Base-by-base conservation (phyloP, 1,284 basidiomycete species). In the Boletus sp. region DNA sequence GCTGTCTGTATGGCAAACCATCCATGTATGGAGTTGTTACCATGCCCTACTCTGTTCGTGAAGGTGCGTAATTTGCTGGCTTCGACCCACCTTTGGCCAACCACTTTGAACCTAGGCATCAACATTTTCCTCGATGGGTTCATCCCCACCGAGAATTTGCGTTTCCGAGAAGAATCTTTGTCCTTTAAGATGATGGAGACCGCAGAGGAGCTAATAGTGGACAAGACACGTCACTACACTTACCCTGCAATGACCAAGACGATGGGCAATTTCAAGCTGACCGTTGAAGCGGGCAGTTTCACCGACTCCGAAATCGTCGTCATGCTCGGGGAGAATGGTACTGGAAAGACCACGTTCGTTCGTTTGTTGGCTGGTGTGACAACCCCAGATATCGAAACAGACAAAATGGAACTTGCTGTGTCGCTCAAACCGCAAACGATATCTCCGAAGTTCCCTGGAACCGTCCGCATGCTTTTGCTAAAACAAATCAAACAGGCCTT, bases 71-170 rank as follows among this genome's bases (percentile, higher is more conserved):
- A 29, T 41, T 40, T 10, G 16, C 16, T 5, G 7, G 19, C 42
- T 41, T 53, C 40, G 25, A 39, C 14, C 10, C 30, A 16, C 38
- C 17, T 27, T 41, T 34, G 39, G 23, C 37, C 26, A n/a, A 52
- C 32, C 20, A 46, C 33, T 26, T 41, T 36, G 52, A 27, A 52
- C 32, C 33, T 46, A 61, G 91, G 94, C 58, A 96, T 98, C 75
- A 97, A 97, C 72, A 96, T 96, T 61, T 97, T 97, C 81, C 75
- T 98, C 50, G 94, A 98, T 64, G 94, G 94, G 45, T 93, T 93
- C 73, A 92, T 97, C 58, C 94, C 94, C 6, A 96, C 94, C n/a
- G 94, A 97, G 69, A 98, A 98, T 71, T 69, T 98, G 61, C 91
- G 94, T 51, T 97, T 97, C 83, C 84, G 94, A 42, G 85, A 96